Conservation (phyloP, 768 basidiomycete species). For the Lyophyllum semitale region DNA sequence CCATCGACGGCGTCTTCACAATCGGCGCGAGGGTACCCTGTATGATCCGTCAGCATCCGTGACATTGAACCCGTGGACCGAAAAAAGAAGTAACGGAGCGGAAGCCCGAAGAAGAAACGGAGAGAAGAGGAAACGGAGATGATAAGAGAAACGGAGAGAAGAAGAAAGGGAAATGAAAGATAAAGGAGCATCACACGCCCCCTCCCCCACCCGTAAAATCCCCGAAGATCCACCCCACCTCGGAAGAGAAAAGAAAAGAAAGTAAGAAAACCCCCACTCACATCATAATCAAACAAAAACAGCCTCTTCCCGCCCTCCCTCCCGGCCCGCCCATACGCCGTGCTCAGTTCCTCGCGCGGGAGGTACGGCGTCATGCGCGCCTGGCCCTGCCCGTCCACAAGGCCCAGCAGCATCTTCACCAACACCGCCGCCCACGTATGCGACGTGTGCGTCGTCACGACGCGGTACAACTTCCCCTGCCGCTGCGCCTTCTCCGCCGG, state of each 20-base stretch:
- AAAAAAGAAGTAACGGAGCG: background rate
- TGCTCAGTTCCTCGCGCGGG: conserved; percentile 58
- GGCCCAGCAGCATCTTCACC: conserved; percentile 83
- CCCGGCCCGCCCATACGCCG: conserved; percentile 64
- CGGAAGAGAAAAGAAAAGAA: background rate
- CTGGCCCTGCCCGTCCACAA: conserved; percentile 75
- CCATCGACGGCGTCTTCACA: conserved; percentile 90
- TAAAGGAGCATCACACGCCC: background rate
- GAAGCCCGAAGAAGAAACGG: too few species aligned
- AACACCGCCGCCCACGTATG: conserved; percentile 93
- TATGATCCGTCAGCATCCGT: background rate
- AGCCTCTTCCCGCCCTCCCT: conserved; percentile 85
- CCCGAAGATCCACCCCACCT: conserved; percentile 4
- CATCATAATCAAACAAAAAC: conserved; percentile 96
- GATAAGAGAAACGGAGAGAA: too few species aligned
- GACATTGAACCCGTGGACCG: background rate
- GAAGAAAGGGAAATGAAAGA: background rate
- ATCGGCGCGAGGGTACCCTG: conserved; percentile 97
- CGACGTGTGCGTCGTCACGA: conserved; percentile 91
- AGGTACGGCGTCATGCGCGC: conserved; percentile 87
- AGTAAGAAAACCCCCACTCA: conserved; percentile 37
- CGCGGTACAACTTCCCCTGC: conserved; percentile 76
- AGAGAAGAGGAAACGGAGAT: too few species aligned
- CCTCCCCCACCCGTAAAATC: conserved; percentile 1
- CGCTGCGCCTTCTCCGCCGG: conserved; percentile 70